phyloP scores from a whole-genome alignment of 2,329 filamentous ascomycete species.

The Aureobasidium lini region DNA sequence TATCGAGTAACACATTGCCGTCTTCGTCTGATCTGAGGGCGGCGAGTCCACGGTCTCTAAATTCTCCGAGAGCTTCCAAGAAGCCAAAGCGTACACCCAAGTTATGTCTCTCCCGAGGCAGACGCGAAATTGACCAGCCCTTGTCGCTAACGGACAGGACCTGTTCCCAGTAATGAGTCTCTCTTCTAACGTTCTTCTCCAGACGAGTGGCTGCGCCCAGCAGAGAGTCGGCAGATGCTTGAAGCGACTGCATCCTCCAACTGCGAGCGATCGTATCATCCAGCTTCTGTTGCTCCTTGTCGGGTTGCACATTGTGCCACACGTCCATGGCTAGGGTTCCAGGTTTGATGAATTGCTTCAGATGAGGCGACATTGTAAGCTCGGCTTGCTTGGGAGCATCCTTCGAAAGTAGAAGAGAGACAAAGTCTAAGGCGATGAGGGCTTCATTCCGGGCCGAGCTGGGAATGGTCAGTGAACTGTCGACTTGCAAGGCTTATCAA shows the following conservation, averaged over 20 bases:
- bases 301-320: slow-evolving; percentile 51
- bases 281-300: slow-evolving; percentile 35
- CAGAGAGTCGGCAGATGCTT: slow-evolving; percentile 65
- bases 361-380: slow-evolving; percentile 59
- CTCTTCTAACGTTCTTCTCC: slow-evolving; percentile 67
- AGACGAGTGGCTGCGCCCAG: slow-evolving; percentile 64
- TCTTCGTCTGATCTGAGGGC: slow-evolving; percentile 67
- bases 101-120: slow-evolving; percentile 64
- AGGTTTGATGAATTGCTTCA: slow-evolving; percentile 65
- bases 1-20: slow-evolving; percentile 69
- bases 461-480: neutral
- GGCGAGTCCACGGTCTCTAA: slow-evolving; percentile 67
- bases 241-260: slow-evolving; percentile 71
- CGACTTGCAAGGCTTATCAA: no score
- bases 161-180: slow-evolving; percentile 84
- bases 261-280: slow-evolving; percentile 50
- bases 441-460: slow-evolving; percentile 51
- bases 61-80: slow-evolving; percentile 58
- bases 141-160: slow-evolving; percentile 71
- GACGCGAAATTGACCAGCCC: slow-evolving; percentile 77
- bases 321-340: slow-evolving; percentile 65
- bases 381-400: slow-evolving; percentile 64
- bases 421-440: slow-evolving; percentile 67
- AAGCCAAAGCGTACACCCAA: slow-evolving; percentile 88
- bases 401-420: slow-evolving; percentile 79